phyloP scores from a whole-genome alignment of 148 eudicot genomes.

The Pharnaceum exiguum region DNA sequence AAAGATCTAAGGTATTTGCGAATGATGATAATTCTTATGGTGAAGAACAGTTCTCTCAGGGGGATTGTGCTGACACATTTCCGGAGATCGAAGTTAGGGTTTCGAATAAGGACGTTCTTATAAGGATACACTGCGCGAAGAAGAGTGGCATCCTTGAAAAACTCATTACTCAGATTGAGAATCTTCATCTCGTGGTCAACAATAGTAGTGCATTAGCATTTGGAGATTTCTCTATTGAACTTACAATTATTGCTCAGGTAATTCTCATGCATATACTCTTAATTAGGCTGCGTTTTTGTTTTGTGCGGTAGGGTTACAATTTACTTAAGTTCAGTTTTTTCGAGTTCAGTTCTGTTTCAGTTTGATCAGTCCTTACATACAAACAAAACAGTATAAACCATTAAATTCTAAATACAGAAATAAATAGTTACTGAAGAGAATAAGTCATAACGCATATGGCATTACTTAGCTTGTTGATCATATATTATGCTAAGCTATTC shows the following conservation, averaged over 20 bases:
- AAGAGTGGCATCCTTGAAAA: slow-evolving; percentile 51
- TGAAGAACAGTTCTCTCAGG: background rate
- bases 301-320: too few species aligned
- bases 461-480: background rate
- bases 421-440: too few species aligned
- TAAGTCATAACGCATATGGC: background rate
- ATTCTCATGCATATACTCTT: background rate
- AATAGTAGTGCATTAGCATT: slow-evolving; percentile 51
- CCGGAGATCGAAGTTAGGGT: slow-evolving; percentile 63
- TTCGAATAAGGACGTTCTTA: slow-evolving; percentile 49
- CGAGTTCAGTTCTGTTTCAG: too few species aligned
- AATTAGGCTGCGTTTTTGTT: too few species aligned
- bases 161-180: slow-evolving; percentile 41
- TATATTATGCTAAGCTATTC: too few species aligned
- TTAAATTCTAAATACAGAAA: too few species aligned
- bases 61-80: slow-evolving; percentile 14
- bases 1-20: slow-evolving; percentile 32
- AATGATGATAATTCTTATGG: slow-evolving; percentile 16
- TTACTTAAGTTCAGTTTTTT: too few species aligned
- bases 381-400: too few species aligned
- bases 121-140: slow-evolving; percentile 57
- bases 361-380: too few species aligned
- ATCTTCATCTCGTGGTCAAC: slow-evolving; percentile 42
- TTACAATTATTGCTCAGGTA: slow-evolving; percentile 71
- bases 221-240: slow-evolving; percentile 45